phyloP scores from a whole-genome alignment of 2,329 filamentous ascomycete genomes.

The Microdochium paspali region DNA sequence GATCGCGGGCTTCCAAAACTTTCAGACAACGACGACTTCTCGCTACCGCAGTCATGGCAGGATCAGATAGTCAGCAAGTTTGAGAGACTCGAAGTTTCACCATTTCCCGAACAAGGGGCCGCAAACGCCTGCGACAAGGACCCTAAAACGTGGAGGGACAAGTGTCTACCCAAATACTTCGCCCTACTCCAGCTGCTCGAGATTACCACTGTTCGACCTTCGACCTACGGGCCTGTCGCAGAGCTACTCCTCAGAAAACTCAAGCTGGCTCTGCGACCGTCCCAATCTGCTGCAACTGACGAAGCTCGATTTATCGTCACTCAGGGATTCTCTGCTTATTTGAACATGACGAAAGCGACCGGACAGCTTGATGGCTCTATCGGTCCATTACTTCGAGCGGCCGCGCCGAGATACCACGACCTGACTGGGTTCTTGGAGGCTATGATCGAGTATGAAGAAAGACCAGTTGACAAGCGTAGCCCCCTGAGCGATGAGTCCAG shows the following conservation, averaged over 20 bases:
- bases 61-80: slow-evolving; percentile 64
- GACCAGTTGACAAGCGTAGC: slow-evolving; percentile 13
- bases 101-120: slow-evolving; percentile 54
- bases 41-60: slow-evolving; percentile 60
- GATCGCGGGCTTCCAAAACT: slow-evolving; percentile 42
- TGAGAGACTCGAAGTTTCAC: slow-evolving; percentile 51
- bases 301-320: slow-evolving; percentile 66
- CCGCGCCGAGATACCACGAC: slow-evolving; percentile 56
- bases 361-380: slow-evolving; percentile 49
- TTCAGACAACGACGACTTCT: slow-evolving; percentile 42
- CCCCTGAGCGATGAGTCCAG: slow-evolving; percentile 23
- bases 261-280: slow-evolving; percentile 53
- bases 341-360: slow-evolving; percentile 53
- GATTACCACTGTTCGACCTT: slow-evolving; percentile 53
- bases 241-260: slow-evolving; percentile 58
- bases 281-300: slow-evolving; percentile 47
- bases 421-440: slow-evolving; percentile 58
- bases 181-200: slow-evolving; percentile 56
- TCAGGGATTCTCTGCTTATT: slow-evolving; percentile 64
- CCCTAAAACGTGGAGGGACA: slow-evolving; percentile 50
- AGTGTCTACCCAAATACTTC: slow-evolving; percentile 58
- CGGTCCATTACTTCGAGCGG: slow-evolving; percentile 56
- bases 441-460: slow-evolving; percentile 44
- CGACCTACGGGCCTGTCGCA: slow-evolving; percentile 56
- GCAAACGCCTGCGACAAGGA: slow-evolving; percentile 43